Evolutionary conservation across 2,329 filamentous ascomycete species (phyloP).

Genomic region (Penicillium olsonii): DNA sequence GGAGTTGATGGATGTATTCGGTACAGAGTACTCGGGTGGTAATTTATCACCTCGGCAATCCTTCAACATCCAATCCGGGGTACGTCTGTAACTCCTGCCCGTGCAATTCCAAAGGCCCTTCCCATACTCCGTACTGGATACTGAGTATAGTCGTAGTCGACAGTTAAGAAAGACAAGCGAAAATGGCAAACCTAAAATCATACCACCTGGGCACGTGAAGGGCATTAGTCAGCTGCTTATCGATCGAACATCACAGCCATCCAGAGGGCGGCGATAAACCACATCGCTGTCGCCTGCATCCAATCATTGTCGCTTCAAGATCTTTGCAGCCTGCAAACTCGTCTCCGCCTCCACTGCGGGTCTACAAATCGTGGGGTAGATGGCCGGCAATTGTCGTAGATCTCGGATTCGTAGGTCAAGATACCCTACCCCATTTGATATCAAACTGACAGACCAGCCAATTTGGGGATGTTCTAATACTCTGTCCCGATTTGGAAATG

Average conservation of each 20-base stretch:
- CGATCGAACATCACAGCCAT: conserved; percentile 15
- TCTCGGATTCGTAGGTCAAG: conserved; percentile 1
- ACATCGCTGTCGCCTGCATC: conserved; percentile 4
- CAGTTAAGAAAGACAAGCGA: background rate
- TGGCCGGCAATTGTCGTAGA: conserved; percentile 12
- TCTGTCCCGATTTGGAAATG: conserved; percentile 13
- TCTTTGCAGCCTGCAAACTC: background rate
- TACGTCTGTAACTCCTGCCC: no score
- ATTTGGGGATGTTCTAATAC: background rate
- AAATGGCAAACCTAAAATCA: background rate
- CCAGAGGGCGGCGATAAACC: conserved; percentile 24
- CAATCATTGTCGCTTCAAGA: conserved; percentile 15
- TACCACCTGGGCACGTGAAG: conserved; percentile 5
- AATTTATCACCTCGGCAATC: background rate
- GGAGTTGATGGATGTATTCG: no score
- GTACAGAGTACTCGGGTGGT: no score
- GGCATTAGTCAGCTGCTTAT: conserved; percentile 9
- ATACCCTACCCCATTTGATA: background rate
- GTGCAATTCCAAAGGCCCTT: no score
- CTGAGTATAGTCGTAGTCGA: no score
- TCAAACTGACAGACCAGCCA: conserved; percentile 11
- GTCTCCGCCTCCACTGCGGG: conserved; percentile 22
- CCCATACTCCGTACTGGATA: no score
- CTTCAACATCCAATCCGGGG: background rate
- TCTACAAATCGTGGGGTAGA: conserved; percentile 22